These are phyloP conservation scores for Pyropia haitanensis DNA, from an alignment of 23 red algal species.

Conservation along the genomic window DNA sequence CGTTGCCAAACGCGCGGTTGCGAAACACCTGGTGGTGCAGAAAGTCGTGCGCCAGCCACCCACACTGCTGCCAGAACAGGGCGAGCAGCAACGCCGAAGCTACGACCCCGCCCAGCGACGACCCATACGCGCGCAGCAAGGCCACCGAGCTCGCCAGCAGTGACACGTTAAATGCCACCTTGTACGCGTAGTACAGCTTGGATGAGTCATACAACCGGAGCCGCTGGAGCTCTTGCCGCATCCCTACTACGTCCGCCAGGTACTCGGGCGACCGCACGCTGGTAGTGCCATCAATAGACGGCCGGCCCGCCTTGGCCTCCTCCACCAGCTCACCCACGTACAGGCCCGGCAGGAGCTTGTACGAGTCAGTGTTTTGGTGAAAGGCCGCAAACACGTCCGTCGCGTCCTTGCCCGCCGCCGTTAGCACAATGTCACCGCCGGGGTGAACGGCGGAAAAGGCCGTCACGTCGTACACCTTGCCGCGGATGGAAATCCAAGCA, in stretches of 20 bases:
- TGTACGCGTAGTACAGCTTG: conserved; percentile 47
- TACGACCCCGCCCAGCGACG: neutral
- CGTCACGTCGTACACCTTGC: conserved; percentile 70
- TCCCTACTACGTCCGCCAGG: conserved; percentile 20
- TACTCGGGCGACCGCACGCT: conserved; percentile 4
- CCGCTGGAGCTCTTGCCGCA: conserved; percentile 35
- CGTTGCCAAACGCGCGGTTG: conserved; percentile 41
- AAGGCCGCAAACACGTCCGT: conserved; percentile 76
- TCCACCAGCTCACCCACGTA: conserved; percentile 37
- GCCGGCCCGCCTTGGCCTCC: neutral
- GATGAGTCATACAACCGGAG: conserved; percentile 49
- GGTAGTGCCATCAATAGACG: conserved; percentile 1
- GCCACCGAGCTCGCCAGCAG: conserved; percentile 25
- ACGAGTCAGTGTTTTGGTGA: conserved; percentile 37
- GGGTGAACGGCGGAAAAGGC: conserved; percentile 53
- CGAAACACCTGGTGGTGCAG: conserved; percentile 77
- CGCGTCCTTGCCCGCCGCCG: conserved; percentile 57
- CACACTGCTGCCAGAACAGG: conserved; percentile 85
- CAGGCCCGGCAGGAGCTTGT: conserved; percentile 35
- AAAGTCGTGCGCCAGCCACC: conserved; percentile 82
- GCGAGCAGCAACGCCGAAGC: conserved; percentile 45
- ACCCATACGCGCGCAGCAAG: conserved; percentile 8
- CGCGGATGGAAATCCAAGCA: conserved; percentile 63
- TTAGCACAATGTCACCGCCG: conserved; percentile 73
- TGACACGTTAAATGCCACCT: conserved; percentile 30